Evolutionary conservation across 176 grass and related monocot genomes (phyloP).

Genomic region (Puya raimondii): DNA sequence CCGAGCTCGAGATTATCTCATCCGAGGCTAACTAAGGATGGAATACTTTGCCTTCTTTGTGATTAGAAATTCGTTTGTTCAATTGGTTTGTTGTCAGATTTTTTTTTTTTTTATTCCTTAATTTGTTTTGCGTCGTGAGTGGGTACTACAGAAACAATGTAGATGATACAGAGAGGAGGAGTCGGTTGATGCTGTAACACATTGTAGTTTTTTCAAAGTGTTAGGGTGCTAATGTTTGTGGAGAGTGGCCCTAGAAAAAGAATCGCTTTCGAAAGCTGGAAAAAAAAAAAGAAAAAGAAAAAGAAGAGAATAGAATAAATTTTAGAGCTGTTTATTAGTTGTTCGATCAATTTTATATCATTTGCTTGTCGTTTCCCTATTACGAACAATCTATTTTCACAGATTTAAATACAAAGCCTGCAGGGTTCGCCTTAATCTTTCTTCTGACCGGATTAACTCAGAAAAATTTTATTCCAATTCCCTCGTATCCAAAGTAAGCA

Average conservation of each 20-base stretch:
- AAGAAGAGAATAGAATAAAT: too few relatives aligned
- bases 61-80: slow-evolving; percentile 12
- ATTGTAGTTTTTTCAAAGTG: neutral
- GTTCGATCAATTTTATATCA: too few relatives aligned
- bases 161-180: neutral
- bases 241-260: neutral
- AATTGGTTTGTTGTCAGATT: slow-evolving; percentile 3
- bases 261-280: neutral
- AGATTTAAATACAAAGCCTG: too few relatives aligned
- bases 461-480: too few relatives aligned
- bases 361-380: too few relatives aligned
- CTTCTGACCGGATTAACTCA: too few relatives aligned
- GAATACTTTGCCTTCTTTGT: slow-evolving; percentile 11
- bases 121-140: neutral
- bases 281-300: neutral
- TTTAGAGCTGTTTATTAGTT: too few relatives aligned
- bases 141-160: neutral
- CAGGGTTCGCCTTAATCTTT: too few relatives aligned
- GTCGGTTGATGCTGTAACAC: neutral
- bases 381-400: too few relatives aligned
- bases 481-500: too few relatives aligned
- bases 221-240: neutral
- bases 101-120: neutral
- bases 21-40: slow-evolving; percentile 20
- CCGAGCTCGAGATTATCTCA: slow-evolving; percentile 87